Evolutionary conservation across 2,329 filamentous ascomycete genomes (phyloP).

Genomic region (Zymoseptoria crescenta): DNA sequence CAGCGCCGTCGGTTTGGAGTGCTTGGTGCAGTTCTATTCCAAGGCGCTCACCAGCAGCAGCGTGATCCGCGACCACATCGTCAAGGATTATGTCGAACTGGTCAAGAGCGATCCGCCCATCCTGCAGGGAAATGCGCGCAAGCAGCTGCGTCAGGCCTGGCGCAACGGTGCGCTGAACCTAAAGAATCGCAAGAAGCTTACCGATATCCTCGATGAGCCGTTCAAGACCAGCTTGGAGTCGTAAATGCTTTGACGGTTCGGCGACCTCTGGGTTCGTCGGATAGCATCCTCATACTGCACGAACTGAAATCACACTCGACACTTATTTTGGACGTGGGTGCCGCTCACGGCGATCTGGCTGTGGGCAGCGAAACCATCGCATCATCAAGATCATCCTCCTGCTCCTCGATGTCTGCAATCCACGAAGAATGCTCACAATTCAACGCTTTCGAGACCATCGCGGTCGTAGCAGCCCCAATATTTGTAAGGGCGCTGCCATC

Average conservation of each 20-base stretch:
- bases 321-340: background rate
- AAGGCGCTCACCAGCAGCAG: constrained; percentile 46
- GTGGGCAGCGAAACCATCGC: background rate
- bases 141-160: constrained; percentile 46
- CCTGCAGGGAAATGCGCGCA: constrained; percentile 39
- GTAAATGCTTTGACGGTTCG: constrained; percentile 1
- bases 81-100: constrained; percentile 48
- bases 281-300: background rate
- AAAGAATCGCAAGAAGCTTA: constrained; percentile 51
- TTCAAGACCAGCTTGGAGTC: constrained; percentile 46
- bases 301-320: background rate
- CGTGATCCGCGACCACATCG: constrained; percentile 46
- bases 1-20: constrained; percentile 50
- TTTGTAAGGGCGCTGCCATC: background rate
- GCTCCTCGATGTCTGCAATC: background rate
- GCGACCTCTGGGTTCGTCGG: background rate
- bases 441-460: background rate
- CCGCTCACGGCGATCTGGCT: constrained; percentile 1
- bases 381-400: background rate
- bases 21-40: constrained; percentile 59
- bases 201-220: constrained; percentile 44
- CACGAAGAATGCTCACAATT: background rate
- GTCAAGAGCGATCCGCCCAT: constrained; percentile 41
- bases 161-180: constrained; percentile 47
- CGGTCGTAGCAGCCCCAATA: background rate